A percentile compares a stretch with the other conserved stretches of the same genome.
These are phyloP conservation scores for Amanita muscaria DNA, from an alignment of 768 basidiomycete species.

Conservation along the genomic window DNA sequence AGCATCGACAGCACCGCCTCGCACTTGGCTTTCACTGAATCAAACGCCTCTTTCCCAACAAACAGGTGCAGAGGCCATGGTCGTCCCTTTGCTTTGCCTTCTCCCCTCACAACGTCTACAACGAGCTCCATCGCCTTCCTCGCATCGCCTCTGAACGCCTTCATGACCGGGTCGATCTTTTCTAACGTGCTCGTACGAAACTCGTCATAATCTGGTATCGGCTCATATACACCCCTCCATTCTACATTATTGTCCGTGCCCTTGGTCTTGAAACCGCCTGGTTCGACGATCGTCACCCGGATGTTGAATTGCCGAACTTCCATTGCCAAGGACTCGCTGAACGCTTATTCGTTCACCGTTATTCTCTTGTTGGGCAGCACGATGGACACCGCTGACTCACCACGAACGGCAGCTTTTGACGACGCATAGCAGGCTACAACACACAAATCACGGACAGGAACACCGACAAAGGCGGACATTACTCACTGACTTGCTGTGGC, in stretches of 20 bases:
- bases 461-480: constrained; percentile 24
- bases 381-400: too few species aligned
- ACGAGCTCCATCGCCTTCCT: constrained; percentile 46
- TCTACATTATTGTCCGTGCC: constrained; percentile 37
- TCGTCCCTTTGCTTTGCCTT: constrained; percentile 15
- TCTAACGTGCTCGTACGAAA: constrained; percentile 25
- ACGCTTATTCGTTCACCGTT: too few species aligned
- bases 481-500: neutral
- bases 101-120: constrained; percentile 40
- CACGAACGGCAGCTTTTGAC: constrained; percentile 55
- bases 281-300: constrained; percentile 47
- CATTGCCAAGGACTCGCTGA: constrained; percentile 43
- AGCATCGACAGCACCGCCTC: neutral
- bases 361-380: too few species aligned
- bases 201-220: constrained; percentile 43
- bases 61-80: constrained; percentile 36
- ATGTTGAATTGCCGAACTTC: constrained; percentile 50
- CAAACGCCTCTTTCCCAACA: constrained; percentile 27
- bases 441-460: neutral
- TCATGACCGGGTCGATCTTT: constrained; percentile 27
- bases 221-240: constrained; percentile 25
- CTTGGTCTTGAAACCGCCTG: constrained; percentile 53
- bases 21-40: neutral
- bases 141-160: constrained; percentile 48
- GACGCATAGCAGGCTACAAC: constrained; percentile 28